phyloP scores from a whole-genome alignment of 768 basidiomycete genomes.

The Cystobasidium tubakii region DNA sequence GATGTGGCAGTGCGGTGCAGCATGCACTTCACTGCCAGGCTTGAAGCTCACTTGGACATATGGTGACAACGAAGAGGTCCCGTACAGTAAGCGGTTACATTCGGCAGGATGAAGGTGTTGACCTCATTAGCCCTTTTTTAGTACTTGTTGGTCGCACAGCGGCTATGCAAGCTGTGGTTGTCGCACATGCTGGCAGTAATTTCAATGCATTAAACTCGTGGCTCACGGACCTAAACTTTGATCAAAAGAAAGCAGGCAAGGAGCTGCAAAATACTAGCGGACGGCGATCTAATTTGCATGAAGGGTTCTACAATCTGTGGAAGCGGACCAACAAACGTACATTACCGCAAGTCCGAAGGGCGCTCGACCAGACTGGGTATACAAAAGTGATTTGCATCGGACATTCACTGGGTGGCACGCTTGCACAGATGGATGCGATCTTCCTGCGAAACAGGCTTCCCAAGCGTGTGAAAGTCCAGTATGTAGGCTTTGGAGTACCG shows the following conservation, averaged over 20 bases:
- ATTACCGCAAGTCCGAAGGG: neutral
- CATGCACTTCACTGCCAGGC: neutral
- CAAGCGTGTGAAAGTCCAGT: neutral
- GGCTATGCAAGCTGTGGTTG: neutral
- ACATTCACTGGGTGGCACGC: constrained; percentile 7
- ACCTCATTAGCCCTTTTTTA: neutral
- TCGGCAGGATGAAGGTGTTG: no score
- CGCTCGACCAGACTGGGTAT: neutral
- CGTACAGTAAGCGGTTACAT: neutral
- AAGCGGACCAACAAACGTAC: neutral
- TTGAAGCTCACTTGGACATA: neutral
- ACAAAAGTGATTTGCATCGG: neutral
- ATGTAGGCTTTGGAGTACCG: neutral
- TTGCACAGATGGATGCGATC: constrained; percentile 15
- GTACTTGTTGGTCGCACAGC: neutral
- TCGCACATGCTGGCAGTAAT: constrained; percentile 1
- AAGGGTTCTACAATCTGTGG: constrained; percentile 8
- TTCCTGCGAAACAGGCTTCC: constrained; percentile 11
- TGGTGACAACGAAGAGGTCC: neutral
- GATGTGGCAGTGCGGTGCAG: neutral
- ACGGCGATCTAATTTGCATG: neutral
- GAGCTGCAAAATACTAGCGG: neutral
- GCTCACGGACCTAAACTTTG: neutral
- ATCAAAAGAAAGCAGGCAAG: neutral
- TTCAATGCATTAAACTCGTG: neutral